These are phyloP conservation scores for Metschnikowia sp. DNA, from an alignment of 805 yeast genomes.

Conservation along the genomic window DNA sequence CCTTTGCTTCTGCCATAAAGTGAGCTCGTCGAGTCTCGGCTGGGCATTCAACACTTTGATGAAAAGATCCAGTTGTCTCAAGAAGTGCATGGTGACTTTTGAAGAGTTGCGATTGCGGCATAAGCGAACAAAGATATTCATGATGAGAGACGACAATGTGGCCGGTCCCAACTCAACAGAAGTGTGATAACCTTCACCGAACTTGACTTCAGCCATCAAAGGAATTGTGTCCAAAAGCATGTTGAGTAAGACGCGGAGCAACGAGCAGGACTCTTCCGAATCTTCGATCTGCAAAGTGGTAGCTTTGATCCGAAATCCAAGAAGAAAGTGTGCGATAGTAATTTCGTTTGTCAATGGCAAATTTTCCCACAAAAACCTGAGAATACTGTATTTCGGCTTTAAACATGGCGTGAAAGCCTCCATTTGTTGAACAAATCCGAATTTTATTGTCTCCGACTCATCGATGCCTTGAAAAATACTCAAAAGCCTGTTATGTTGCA, in stretches of 20 bases:
- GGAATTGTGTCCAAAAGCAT: constrained; percentile 48
- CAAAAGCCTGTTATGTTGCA: constrained; percentile 58
- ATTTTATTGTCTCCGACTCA: constrained; percentile 71
- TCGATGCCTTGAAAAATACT: constrained; percentile 72
- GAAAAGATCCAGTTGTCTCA: constrained; percentile 52
- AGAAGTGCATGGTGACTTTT: constrained; percentile 43
- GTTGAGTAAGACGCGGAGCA: constrained; percentile 48
- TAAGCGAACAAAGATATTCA: constrained; percentile 63
- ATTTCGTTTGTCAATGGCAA: constrained; percentile 43
- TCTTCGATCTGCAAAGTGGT: constrained; percentile 47
- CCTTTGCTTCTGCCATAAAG: constrained; percentile 50
- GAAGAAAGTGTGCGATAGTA: constrained; percentile 66
- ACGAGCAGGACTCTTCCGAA: constrained; percentile 49
- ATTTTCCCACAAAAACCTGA: constrained; percentile 55
- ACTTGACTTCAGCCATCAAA: constrained; percentile 36
- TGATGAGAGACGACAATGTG: constrained; percentile 51
- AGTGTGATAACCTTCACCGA: constrained; percentile 27
- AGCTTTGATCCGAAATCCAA: constrained; percentile 62
- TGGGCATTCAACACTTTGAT: constrained; percentile 49
- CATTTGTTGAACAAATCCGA: constrained; percentile 65
- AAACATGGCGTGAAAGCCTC: constrained; percentile 36
- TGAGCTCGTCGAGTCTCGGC: constrained; percentile 50
- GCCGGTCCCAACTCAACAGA: constrained; percentile 53
- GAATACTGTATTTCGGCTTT: constrained; percentile 51
- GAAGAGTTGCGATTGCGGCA: constrained; percentile 58